phyloP scores from a whole-genome alignment of 139 green algal species.

The Chloropicon primus region DNA sequence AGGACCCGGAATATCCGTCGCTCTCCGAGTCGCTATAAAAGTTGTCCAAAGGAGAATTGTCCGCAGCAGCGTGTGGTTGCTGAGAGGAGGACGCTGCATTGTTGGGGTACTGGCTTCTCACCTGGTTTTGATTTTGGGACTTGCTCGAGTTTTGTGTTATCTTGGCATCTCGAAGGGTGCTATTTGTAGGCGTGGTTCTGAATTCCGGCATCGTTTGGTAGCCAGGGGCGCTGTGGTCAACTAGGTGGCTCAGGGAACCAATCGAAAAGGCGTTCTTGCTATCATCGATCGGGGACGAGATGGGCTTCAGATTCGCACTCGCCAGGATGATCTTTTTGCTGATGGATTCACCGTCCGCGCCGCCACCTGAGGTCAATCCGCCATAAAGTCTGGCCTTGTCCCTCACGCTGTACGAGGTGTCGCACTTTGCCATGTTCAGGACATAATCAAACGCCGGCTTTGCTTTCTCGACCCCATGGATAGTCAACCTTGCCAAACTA shows the following conservation, averaged over 20 bases:
- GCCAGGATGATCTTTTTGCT: neutral
- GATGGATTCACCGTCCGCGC: neutral
- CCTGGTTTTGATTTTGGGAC: too few species aligned
- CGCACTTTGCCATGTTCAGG: neutral
- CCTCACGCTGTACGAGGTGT: neutral
- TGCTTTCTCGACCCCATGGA: neutral
- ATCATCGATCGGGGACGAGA: neutral
- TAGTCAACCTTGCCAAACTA: neutral
- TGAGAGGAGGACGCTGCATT: too few species aligned
- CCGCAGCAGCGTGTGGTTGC: neutral
- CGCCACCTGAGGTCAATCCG: neutral
- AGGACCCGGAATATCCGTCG: neutral
- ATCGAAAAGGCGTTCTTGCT: conserved; percentile 6
- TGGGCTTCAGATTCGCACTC: conserved; percentile 6
- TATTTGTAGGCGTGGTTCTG: neutral
- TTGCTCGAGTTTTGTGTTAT: neutral
- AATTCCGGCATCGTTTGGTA: neutral
- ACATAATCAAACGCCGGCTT: neutral
- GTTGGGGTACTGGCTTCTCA: too few species aligned
- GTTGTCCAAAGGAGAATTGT: neutral
- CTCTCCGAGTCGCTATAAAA: neutral
- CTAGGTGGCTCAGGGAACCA: conserved; percentile 10
- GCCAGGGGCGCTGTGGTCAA: conserved; percentile 13
- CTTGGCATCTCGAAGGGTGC: neutral
- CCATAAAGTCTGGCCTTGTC: neutral